Percentiles rank a stretch among this genome's conserved stretches.
Conservation (phyloP, 1,139 yeast species). For the Yamadazyma dendronema region DNA sequence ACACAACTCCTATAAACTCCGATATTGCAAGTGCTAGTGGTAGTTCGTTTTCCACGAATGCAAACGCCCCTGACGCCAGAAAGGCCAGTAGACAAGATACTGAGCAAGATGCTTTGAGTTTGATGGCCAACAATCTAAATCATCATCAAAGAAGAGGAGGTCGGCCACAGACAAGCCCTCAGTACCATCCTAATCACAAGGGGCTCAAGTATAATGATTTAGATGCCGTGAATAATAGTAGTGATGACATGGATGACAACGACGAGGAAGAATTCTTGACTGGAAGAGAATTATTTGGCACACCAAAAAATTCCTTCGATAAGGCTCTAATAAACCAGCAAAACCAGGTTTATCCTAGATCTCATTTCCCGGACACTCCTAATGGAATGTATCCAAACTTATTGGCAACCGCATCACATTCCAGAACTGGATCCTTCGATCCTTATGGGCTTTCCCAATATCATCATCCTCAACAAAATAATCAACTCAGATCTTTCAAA, state of each 20-base stretch:
- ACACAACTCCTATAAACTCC: slow-evolving; percentile 32
- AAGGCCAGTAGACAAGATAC: slow-evolving; percentile 42
- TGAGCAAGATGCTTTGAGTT: slow-evolving; percentile 39
- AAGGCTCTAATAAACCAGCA: slow-evolving; percentile 22
- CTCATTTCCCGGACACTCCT: slow-evolving; percentile 3
- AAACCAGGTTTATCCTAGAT: slow-evolving; percentile 5
- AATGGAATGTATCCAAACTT: slow-evolving; percentile 2
- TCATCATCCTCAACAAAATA: slow-evolving; percentile 21
- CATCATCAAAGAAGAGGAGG: slow-evolving; percentile 1
- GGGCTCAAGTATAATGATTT: slow-evolving; percentile 37
- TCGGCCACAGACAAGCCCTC: background rate
- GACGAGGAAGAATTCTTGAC: slow-evolving; percentile 37
- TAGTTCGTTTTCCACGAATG: background rate
- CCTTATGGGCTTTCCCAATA: slow-evolving; percentile 27
- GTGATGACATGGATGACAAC: slow-evolving; percentile 18
- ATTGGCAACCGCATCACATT: slow-evolving; percentile 3
- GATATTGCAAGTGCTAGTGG: slow-evolving; percentile 1
- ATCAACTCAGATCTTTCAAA: slow-evolving; percentile 17
- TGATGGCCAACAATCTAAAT: slow-evolving; percentile 34
- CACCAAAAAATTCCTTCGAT: slow-evolving; percentile 42
- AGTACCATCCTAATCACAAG: background rate
- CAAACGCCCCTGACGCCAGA: slow-evolving; percentile 12
- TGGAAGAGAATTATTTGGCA: slow-evolving; percentile 44
- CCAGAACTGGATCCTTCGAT: slow-evolving; percentile 15
- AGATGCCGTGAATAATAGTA: slow-evolving; percentile 30